These are phyloP conservation scores for Metarhizium album DNA, from an alignment of 2,329 filamentous ascomycete species.

Conservation along the genomic window DNA sequence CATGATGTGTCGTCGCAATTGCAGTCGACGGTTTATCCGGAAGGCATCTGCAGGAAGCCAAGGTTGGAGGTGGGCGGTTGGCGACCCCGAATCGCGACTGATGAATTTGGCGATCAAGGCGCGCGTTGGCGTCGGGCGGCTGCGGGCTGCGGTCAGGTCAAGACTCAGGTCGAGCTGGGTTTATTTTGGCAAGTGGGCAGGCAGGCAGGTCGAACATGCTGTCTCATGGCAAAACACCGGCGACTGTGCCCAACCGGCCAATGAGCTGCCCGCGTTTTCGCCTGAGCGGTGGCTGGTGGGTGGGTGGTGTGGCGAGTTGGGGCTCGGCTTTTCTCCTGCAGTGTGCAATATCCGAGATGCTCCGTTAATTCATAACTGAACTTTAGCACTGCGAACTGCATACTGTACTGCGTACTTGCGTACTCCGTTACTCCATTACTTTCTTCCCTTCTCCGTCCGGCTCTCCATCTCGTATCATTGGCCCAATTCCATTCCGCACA, in stretches of 20 bases:
- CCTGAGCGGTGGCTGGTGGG: background rate
- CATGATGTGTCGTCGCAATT: slow-evolving; percentile 10
- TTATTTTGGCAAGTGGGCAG: slow-evolving; percentile 7
- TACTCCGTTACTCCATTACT: no score
- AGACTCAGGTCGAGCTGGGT: slow-evolving; percentile 4
- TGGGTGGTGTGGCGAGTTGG: background rate
- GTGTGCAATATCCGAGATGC: no score
- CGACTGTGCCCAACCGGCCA: background rate
- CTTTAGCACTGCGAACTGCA: no score
- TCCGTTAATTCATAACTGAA: no score
- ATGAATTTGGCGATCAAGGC: slow-evolving; percentile 4
- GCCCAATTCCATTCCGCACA: background rate
- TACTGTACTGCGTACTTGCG: background rate
- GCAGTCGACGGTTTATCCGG: slow-evolving; percentile 5
- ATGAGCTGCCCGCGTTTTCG: background rate
- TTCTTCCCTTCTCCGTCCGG: no score
- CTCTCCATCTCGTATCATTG: background rate
- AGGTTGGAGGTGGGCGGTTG: slow-evolving; percentile 2
- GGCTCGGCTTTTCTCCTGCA: background rate
- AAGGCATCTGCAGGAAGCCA: slow-evolving; percentile 9
- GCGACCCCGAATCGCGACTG: slow-evolving; percentile 3
- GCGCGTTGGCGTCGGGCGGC: slow-evolving; percentile 8
- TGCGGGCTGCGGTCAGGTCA: no score
- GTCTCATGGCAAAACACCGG: background rate
- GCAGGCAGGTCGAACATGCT: no score